Conservation (phyloP, 805 yeast species). For the Ogataea salicorniae region DNA sequence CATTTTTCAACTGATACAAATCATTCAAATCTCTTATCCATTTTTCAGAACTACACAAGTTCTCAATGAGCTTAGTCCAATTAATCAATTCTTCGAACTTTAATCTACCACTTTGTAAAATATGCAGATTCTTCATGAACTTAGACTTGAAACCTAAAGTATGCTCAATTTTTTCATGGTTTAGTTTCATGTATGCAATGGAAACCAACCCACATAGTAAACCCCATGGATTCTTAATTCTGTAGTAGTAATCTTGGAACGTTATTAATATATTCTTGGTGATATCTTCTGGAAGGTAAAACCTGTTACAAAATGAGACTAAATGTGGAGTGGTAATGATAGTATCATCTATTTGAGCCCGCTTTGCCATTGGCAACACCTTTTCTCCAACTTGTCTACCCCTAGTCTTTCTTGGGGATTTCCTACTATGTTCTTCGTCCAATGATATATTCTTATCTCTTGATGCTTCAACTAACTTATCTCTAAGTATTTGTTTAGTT, state of each 20-base stretch:
- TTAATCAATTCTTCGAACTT: conserved; percentile 43
- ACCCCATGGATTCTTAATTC: conserved; percentile 62
- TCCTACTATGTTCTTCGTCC: too few relatives aligned
- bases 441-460: too few relatives aligned
- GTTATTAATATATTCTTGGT: conserved; percentile 47
- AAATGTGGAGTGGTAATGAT: conserved; percentile 34
- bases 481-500: too few relatives aligned
- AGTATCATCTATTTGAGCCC: conserved; percentile 7
- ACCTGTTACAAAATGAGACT: conserved; percentile 52
- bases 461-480: too few relatives aligned
- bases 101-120: conserved; percentile 49
- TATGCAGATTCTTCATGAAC: conserved; percentile 46
- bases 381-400: conserved; percentile 15
- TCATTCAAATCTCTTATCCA: conserved; percentile 53
- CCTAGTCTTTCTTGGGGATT: conserved; percentile 1
- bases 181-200: conserved; percentile 51
- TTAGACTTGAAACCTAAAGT: conserved; percentile 46
- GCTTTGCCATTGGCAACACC: conserved; percentile 10
- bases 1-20: conserved; percentile 29
- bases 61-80: conserved; percentile 51
- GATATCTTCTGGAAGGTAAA: conserved; percentile 51
- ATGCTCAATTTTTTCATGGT: conserved; percentile 38
- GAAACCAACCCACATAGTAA: conserved; percentile 62
- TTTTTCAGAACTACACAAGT: conserved; percentile 47
- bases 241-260: conserved; percentile 44